phyloP scores from a whole-genome alignment of 768 basidiomycete genomes.

The Boletales sp. region DNA sequence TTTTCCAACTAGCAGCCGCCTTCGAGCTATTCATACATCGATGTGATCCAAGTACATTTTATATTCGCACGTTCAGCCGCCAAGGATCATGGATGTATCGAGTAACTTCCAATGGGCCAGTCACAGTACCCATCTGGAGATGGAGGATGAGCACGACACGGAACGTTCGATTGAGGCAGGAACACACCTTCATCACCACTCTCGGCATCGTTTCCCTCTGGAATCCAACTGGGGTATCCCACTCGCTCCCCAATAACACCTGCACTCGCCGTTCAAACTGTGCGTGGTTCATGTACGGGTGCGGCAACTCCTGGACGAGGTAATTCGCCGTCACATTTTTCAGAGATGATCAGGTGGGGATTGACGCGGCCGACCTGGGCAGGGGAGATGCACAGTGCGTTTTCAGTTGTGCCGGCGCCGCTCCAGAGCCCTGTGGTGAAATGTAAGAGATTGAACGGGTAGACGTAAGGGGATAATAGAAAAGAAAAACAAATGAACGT shows the following conservation, averaged over 20 bases:
- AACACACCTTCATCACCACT: too few relatives aligned
- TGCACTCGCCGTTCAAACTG: constrained; percentile 88
- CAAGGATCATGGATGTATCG: too few relatives aligned
- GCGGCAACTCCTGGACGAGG: constrained; percentile 86
- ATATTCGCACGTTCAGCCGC: too few relatives aligned
- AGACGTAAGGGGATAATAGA: neutral
- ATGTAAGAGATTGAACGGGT: too few relatives aligned
- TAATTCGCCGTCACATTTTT: constrained; percentile 88
- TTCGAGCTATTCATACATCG: too few relatives aligned
- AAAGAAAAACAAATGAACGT: constrained; percentile 23
- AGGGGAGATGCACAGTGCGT: constrained; percentile 72
- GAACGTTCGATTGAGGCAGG: too few relatives aligned
- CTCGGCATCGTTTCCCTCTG: too few relatives aligned
- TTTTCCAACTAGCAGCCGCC: too few relatives aligned
- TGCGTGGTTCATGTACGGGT: constrained; percentile 89
- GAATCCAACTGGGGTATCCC: constrained; percentile 59
- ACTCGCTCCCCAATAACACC: constrained; percentile 81
- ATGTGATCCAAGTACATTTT: too few relatives aligned
- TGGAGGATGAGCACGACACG: too few relatives aligned
- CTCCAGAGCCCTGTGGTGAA: constrained; percentile 77
- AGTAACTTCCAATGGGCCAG: too few relatives aligned
- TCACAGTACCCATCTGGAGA: too few relatives aligned
- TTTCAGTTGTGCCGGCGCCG: constrained; percentile 77
- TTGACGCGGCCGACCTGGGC: constrained; percentile 82
- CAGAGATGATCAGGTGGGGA: constrained; percentile 90